Conservation (phyloP, 2,329 filamentous ascomycete species). For the Hypoxylon sp. region DNA sequence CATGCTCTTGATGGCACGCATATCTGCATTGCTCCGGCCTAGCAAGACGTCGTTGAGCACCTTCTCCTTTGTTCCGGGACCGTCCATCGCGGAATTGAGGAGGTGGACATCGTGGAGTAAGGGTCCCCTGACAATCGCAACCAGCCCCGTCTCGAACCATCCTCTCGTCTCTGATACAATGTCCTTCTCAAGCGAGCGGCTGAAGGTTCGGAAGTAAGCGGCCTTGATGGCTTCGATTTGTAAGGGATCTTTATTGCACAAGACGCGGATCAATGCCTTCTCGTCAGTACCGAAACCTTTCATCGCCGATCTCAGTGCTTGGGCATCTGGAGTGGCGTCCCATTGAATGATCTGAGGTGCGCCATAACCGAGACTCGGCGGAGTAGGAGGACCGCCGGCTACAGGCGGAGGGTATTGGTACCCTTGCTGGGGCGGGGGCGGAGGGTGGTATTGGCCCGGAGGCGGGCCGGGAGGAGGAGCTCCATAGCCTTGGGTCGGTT, state of each 20-base stretch:
- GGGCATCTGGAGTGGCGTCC: constrained; percentile 78
- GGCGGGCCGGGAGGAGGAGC: constrained; percentile 49
- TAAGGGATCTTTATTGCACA: constrained; percentile 82
- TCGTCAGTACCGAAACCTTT: constrained; percentile 95
- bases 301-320: constrained; percentile 84
- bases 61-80: constrained; percentile 87
- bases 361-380: constrained; percentile 81
- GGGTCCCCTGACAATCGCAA: constrained; percentile 84
- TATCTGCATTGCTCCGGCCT: constrained; percentile 86
- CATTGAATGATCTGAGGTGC: constrained; percentile 77
- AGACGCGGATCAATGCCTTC: constrained; percentile 77
- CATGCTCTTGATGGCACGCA: constrained; percentile 85
- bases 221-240: constrained; percentile 79
- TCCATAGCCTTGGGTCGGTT: constrained; percentile 55
- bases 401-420: constrained; percentile 49
- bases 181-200: constrained; percentile 80
- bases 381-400: constrained; percentile 65
- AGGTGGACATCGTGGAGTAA: constrained; percentile 81
- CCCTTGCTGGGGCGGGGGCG: constrained; percentile 56
- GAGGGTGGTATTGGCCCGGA: constrained; percentile 57
- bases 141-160: constrained; percentile 80
- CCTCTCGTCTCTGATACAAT: constrained; percentile 83
- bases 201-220: constrained; percentile 75
- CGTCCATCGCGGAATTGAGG: constrained; percentile 80
- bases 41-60: constrained; percentile 90